Base-by-base conservation (phyloP, 1,284 basidiomycete species). In the Xerocomus amazonicus region DNA sequence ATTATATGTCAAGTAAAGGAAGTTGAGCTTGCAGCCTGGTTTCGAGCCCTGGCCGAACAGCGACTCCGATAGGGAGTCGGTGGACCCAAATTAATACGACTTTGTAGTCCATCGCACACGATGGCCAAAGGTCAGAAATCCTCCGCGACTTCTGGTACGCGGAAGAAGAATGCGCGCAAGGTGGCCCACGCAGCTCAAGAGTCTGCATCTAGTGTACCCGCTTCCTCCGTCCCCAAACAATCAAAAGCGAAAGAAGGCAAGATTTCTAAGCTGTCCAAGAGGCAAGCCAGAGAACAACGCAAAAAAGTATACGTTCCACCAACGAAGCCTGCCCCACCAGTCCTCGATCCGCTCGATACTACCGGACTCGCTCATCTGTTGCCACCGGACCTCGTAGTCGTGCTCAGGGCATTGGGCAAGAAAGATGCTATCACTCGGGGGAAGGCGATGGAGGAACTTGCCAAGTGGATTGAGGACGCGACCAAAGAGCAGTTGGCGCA, bases 301-400 rank as follows among this genome's bases (percentile, higher is more conserved):
- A 80, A 81, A 61, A 93, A 92, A 69, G 76, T 80, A 36, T 97
- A 90, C 68, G 86, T 94, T 43, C 87, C 90, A 1, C 94, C 93
- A 0, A 79, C 83, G 0, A 95, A 94, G 56, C 94, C 94, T 28
- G 81, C 84, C 0, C 89, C 92, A 16, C 80, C 86, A 0, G 81
- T 87, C 46, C 89, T 84, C 13, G 94, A 98, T 74, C 97, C 97
- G 6, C 78, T 99, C 45, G 96, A 99, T 64, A 83, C 87, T 0
- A 84, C 86, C 19, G 93, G 93, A 0, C 75, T 97, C 9, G 87
- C 81, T 10, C 78, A 84, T 61, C 73, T 73, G n/a, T 70, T 95
- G 10, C 86, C 90, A 0, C 80, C 93, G 0, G 92, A 95, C 42
- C 75, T 98, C 16, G 78, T 96, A 13, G 82, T 99, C 19, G 79